Conservation (phyloP, 768 basidiomycete genomes). For the Boletus tylopilopsis region DNA sequence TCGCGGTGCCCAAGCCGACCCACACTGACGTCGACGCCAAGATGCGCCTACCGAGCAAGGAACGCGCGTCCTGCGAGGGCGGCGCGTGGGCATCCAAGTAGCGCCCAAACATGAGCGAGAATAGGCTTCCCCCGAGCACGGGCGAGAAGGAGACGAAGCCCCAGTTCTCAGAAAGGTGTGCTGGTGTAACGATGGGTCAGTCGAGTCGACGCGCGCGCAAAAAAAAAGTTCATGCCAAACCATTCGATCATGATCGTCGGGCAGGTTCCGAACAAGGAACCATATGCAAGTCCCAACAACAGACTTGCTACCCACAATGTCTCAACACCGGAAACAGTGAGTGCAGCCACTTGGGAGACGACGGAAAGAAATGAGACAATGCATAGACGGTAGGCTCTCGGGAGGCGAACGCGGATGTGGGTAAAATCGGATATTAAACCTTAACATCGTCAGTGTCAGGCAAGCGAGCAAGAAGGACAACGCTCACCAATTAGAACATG, state of each 20-base stretch:
- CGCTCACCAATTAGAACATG: constrained; percentile 67
- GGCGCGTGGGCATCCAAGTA: constrained; percentile 72
- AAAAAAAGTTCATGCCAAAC: constrained; percentile 69
- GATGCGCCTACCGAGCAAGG: background rate
- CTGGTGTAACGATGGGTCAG: constrained; percentile 27
- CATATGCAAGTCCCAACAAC: constrained; percentile 51
- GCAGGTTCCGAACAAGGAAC: constrained; percentile 66
- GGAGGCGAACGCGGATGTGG: constrained; percentile 53
- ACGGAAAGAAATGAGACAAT: constrained; percentile 67
- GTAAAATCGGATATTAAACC: constrained; percentile 68
- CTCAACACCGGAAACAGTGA: constrained; percentile 51
- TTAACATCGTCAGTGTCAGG: constrained; percentile 18
- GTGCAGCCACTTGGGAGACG: constrained; percentile 62
- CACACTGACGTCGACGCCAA: background rate
- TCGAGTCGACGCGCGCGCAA: background rate
- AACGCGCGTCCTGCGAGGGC: background rate
- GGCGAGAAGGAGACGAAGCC: constrained; percentile 75
- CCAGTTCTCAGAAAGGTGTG: constrained; percentile 84
- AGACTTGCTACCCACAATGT: constrained; percentile 55
- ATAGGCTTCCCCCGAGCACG: constrained; percentile 74
- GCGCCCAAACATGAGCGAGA: constrained; percentile 79
- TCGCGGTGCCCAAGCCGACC: constrained; percentile 15
- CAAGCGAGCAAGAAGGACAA: background rate
- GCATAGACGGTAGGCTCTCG: constrained; percentile 67
- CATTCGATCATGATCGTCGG: constrained; percentile 82